Conservation (phyloP, 2,329 filamentous ascomycete species). For the Botrytis paeoniae region DNA sequence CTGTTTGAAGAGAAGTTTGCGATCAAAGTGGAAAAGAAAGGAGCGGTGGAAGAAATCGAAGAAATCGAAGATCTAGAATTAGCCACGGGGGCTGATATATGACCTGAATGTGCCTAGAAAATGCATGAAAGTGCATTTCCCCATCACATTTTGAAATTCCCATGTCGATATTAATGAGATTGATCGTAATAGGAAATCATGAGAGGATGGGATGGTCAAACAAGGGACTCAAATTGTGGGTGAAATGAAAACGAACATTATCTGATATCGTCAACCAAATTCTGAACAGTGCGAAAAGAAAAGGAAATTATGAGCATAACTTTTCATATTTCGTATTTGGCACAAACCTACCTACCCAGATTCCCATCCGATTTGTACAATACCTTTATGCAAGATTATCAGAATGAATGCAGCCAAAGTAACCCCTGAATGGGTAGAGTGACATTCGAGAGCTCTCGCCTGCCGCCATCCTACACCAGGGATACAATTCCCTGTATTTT, state of each 20-base stretch:
- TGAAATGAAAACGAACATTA: background rate
- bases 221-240: background rate
- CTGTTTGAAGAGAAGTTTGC: background rate
- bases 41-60: background rate
- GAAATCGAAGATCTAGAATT: background rate
- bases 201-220: background rate
- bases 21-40: background rate
- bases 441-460: conserved; percentile 2
- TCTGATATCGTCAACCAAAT: background rate
- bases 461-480: background rate
- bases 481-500: background rate
- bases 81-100: background rate
- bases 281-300: background rate
- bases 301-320: background rate
- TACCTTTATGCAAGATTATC: conserved; percentile 4
- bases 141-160: background rate
- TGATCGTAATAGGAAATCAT: background rate
- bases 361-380: conserved; percentile 1
- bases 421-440: background rate
- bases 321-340: background rate
- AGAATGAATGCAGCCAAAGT: background rate
- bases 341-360: background rate
- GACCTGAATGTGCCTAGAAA: background rate
- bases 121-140: background rate
- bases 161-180: background rate